phyloP scores from a whole-genome alignment of 2,329 filamentous ascomycete species.

The Truncatella angustata region DNA sequence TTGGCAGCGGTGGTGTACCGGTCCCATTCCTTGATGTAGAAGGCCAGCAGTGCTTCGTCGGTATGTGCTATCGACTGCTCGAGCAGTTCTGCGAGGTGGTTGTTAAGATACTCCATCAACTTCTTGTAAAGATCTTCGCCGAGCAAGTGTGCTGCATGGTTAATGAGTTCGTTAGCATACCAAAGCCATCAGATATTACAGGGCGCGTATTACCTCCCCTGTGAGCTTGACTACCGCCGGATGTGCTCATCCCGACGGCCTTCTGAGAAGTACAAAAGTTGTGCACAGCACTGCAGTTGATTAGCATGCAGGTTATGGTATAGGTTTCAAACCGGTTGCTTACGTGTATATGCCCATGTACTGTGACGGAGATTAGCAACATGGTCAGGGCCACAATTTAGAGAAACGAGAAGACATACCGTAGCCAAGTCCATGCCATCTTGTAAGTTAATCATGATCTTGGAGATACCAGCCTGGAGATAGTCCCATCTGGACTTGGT shows the following conservation, averaged over 20 bases:
- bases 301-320: slow-evolving; percentile 34
- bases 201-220: slow-evolving; percentile 73
- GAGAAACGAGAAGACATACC: slow-evolving; percentile 43
- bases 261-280: slow-evolving; percentile 99
- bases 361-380: slow-evolving; percentile 32
- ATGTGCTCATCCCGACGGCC: slow-evolving; percentile 60
- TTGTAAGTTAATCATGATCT: slow-evolving; percentile 90
- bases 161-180: slow-evolving; percentile 10
- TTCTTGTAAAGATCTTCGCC: slow-evolving; percentile 96
- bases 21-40: slow-evolving; percentile 96
- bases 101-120: slow-evolving; percentile 78
- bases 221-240: slow-evolving; percentile 51
- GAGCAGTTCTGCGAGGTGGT: slow-evolving; percentile 71
- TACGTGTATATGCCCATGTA: slow-evolving; percentile 98
- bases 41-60: slow-evolving; percentile 85
- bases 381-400: background rate
- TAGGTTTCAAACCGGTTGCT: slow-evolving; percentile 14
- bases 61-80: slow-evolving; percentile 73
- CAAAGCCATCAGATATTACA: no score
- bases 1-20: slow-evolving; percentile 94
- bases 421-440: slow-evolving; percentile 92
- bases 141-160: slow-evolving; percentile 88
- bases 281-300: slow-evolving; percentile 71
- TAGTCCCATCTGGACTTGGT: slow-evolving; percentile 73
- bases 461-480: slow-evolving; percentile 81